Base-by-base conservation (phyloP, 805 yeast genomes). In the Ogataea paraovalis region DNA sequence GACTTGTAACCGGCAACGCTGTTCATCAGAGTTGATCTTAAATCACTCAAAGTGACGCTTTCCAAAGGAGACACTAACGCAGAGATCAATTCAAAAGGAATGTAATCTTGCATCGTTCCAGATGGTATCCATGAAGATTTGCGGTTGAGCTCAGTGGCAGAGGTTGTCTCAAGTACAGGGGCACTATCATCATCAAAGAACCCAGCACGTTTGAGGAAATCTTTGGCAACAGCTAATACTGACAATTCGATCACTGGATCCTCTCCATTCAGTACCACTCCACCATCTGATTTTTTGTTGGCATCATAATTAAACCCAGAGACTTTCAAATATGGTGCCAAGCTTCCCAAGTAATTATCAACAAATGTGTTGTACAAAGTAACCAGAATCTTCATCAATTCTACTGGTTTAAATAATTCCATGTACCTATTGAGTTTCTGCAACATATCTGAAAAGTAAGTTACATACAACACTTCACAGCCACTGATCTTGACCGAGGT, bases 381-480 rank as follows among this genome's bases (percentile, higher is more conserved):
- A 13, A 43, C 27, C 5, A 42, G 22, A n/a, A 41, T 27, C 5
- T 41, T 21, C 20, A 39, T 34, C 9, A 48, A 33, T 21, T 52
- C 58, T 12, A 50, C 48, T 12, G 47, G 38, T 4, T 48, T 53
- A 14, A 58, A 50, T 13, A 54, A 48, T 3, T 48, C 49, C 18
- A 45, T 19, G 36, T 51, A 56, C 20, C 43, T 42, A 33, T 57
- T 52, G 18, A 56, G 47, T 21, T 73, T 59, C 7, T 80, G 71
- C 40, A 85, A 70, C 87, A 87, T 83, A 13, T 75, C 59, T 20
- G 76, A 68, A 39, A 78, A 59, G 25, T 68, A 69, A 12, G 76
- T 60, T 53, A 75, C 75, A 45, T 74, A 50, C 1, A 83, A 60
- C 2, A 74, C 61, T 58, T 73, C 78, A 36, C 84, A 73, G 2